These are phyloP conservation scores for Knufia fluminis DNA, from an alignment of 2,329 filamentous ascomycete genomes.

Conservation along the genomic window DNA sequence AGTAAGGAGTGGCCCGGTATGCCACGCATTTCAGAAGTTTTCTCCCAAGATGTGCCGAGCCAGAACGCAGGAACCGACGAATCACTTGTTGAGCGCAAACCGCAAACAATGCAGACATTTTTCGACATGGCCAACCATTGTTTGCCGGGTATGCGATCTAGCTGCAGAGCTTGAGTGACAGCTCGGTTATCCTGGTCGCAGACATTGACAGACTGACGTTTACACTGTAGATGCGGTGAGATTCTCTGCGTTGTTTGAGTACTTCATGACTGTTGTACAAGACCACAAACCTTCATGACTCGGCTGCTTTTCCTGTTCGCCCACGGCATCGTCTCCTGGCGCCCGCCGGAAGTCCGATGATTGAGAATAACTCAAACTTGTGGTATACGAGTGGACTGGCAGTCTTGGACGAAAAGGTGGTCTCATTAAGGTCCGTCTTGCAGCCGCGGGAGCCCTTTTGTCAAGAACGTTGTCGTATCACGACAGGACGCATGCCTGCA, in stretches of 20 bases:
- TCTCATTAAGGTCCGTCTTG: constrained; percentile 3
- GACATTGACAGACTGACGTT: constrained; percentile 5
- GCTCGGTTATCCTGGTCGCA: background rate
- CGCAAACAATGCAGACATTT: background rate
- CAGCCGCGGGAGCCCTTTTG: background rate
- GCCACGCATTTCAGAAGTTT: background rate
- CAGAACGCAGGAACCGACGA: background rate
- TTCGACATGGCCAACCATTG: background rate
- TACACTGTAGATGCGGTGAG: constrained; percentile 4
- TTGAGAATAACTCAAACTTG: background rate
- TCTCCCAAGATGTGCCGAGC: background rate
- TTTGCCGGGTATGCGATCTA: background rate
- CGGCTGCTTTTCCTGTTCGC: background rate
- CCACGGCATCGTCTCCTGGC: background rate
- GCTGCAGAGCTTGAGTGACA: background rate
- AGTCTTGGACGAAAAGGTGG: background rate
- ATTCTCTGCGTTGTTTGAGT: background rate
- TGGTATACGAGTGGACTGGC: background rate
- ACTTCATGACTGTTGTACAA: constrained; percentile 3
- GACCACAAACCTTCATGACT: background rate
- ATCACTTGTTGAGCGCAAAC: constrained; percentile 8
- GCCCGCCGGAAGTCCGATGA: background rate
- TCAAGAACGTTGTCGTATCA: constrained; percentile 7
- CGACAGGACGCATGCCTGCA: background rate
- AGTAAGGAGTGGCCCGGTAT: background rate